These are phyloP conservation scores for Elaeis oleifera DNA, from an alignment of 202 grass and related monocot genomes.

Conservation along the genomic window DNA sequence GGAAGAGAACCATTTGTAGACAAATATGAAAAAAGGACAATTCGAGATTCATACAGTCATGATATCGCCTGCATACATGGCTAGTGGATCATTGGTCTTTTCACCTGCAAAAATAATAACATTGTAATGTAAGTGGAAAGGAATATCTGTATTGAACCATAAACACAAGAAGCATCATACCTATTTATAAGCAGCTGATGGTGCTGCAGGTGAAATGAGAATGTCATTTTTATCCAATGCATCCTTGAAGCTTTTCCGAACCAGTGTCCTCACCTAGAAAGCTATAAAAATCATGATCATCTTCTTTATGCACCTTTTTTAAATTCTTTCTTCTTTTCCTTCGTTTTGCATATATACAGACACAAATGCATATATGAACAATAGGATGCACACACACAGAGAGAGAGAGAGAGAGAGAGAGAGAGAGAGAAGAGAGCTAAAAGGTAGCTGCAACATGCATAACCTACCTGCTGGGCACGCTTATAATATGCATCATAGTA, in stretches of 20 bases:
- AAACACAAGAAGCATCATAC: conserved; percentile 14
- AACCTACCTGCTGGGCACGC: conserved; percentile 77
- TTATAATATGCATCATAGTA: conserved; percentile 91
- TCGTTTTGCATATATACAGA: too few relatives aligned
- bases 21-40: not conserved
- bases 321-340: conserved; percentile 10
- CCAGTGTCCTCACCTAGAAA: conserved; percentile 88
- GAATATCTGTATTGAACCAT: not conserved
- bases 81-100: conserved; percentile 92
- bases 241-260: conserved; percentile 86
- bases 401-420: conserved; percentile 7
- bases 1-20: too few relatives aligned
- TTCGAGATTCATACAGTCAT: conserved; percentile 62
- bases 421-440: not conserved
- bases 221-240: conserved; percentile 64
- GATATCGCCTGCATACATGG: conserved; percentile 92
- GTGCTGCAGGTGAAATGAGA: conserved; percentile 85
- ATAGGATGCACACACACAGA: too few relatives aligned
- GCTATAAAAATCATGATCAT: conserved; percentile 13
- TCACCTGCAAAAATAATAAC: conserved; percentile 12
- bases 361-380: too few relatives aligned
- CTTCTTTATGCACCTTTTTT: conserved; percentile 2
- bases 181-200: conserved; percentile 96
- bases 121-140: conserved; percentile 22
- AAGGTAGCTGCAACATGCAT: conserved; percentile 1